Conservation (phyloP, 176 grass and related monocot species). For the Rhynchospora pubera region DNA sequence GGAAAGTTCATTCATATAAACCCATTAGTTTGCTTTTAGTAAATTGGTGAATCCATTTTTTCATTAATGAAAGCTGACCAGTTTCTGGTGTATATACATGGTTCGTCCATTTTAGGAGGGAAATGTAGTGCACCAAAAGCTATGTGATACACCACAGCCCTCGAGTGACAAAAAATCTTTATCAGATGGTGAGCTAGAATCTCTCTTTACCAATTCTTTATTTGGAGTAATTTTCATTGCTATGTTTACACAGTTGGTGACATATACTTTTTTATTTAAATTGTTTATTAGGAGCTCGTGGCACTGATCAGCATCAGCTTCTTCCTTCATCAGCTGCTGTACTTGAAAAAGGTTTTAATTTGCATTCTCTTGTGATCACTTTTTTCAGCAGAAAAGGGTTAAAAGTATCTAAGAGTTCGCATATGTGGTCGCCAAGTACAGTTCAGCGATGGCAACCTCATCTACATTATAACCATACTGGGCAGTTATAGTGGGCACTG, state of each 20-base stretch:
- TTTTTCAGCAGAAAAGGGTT: neutral
- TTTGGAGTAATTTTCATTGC: neutral
- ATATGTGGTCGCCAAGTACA: neutral
- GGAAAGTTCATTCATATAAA: neutral
- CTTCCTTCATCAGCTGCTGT: conserved; percentile 34
- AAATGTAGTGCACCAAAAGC: neutral
- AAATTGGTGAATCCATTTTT: neutral
- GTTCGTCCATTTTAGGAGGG: conserved; percentile 34
- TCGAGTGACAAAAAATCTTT: conserved; percentile 18
- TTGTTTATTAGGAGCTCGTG: conserved; percentile 19
- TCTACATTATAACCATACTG: neutral
- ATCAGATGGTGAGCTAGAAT: conserved; percentile 24
- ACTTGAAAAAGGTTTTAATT: conserved; percentile 41
- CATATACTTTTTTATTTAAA: conserved; percentile 3
- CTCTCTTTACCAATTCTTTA: conserved; percentile 2
- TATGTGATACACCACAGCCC: conserved; percentile 7
- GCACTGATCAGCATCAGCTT: conserved; percentile 6
- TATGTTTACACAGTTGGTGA: neutral
- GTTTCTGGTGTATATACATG: neutral
- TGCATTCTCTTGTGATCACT: neutral
- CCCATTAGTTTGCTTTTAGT: neutral
- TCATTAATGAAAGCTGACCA: too few species aligned
- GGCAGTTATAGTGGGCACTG: too few species aligned
- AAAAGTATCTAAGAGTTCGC: neutral
- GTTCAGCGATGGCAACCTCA: neutral